Base-by-base conservation (phyloP, 108 stramenopile genomes). In the Skeletonema potamos region DNA sequence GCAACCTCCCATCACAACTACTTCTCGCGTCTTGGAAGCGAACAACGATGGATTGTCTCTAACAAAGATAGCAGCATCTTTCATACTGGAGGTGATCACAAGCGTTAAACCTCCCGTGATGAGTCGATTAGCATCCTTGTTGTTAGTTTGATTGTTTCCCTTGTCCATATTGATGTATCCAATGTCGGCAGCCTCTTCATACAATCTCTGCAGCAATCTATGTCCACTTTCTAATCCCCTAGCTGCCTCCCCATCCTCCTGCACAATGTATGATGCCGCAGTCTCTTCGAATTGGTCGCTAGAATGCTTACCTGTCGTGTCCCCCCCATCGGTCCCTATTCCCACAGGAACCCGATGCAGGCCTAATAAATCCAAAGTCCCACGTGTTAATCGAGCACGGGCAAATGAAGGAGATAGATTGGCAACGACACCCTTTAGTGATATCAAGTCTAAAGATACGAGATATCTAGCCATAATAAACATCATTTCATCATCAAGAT, bases 401-500 rank as follows among this genome's bases (percentile, higher is more conserved):
- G 75, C 81, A 51, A 24, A 51, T 3, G 48, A 51, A 51, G 48
- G 56, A 82, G 77, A 48, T 13, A 82, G 64, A 36, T 67, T 72
- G 54, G 77, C 70, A 27, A 82, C 54, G 12, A 82, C 76, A 1
- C 77, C 76, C 55, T 64, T 60, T n/a, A 82, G 62, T 18, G 64
- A 65, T 11, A 82, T 79, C 12, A 79, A 60, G 10, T 77, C 37
- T 11, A 68, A 63, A 37, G 66, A 62, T 33, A 79, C 67, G 11
- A 82, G 66, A 39, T 76, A 59, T 2, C 82, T 66, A 6, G 76
- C 64, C 77, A 82, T 76, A 34, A 82, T 78, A 54, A 82, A 73
- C 66, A 78, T 73, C 82, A 82, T 82, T 74, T 82, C 82, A 26
- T 82, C 82, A 27, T 82, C 82, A 11, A 82, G 36, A 58, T 82